Evolutionary conservation across 2,329 filamentous ascomycete genomes (phyloP), one percentile per base, ranked within the genome.

Genomic region (Phyllosticta citriasiana): DNA sequence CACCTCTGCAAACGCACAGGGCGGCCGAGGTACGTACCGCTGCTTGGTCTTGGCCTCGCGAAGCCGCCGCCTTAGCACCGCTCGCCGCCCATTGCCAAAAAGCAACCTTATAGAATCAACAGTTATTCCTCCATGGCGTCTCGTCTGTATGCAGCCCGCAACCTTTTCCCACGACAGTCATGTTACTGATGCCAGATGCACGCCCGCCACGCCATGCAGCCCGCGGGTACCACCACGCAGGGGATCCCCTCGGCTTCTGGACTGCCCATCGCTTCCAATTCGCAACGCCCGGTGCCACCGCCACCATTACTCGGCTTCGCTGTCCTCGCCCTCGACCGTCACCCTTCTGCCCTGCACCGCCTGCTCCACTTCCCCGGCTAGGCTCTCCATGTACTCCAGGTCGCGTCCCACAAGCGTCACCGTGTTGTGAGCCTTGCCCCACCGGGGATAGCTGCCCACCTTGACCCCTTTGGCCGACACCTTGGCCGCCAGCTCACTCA

Each of bases 361-460:
- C 71, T 84, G 77, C 70, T 89, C 84, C 2, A 96, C 89, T 71
- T 96, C 91, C 0, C 81, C 76, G 14, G 95, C 83, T 64, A 97
- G 74, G 57, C 84, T 86, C 72, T 96, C 90, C 71, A 97, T 82
- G 67, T 84, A 93, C 25, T 83, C 86, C 66, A 82, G 79, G 70
- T 97, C 88, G 66, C 84, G 85, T 16, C 80, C 85, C 16, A 97
- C 92, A 59, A 99, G 78, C 10, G 93, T 97, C 55, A 97, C 91
- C 0, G 91, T 94, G 74, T 97, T 97, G 65, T 81, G 81, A 69
- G 85, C 84, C 80, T 90, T 93, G 4, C 88, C 90, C 91, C 92
- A 97, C 60, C 91, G 81, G 40, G 94, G 94, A 75, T 99, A 97
- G 74, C 90, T 96, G 55, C 94, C 94, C 16, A 97, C 91, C 77